Percentiles rank a stretch among this genome's conserved stretches.
Evolutionary conservation across 495 filamentous ascomycete species (phyloP).

Genomic region (Penicillium nucicola): DNA sequence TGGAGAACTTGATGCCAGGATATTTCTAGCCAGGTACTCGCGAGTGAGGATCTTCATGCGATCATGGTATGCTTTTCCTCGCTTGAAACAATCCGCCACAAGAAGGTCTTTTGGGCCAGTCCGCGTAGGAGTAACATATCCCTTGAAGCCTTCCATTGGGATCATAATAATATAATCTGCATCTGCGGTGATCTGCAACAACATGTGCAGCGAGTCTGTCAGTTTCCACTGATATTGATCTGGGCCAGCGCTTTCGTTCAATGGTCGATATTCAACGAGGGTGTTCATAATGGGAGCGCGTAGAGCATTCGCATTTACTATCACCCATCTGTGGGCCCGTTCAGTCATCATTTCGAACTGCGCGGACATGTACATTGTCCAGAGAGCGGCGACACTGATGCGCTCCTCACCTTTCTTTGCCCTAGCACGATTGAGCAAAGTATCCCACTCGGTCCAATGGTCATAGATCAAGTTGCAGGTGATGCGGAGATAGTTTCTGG

Average conservation of each 20-base stretch:
- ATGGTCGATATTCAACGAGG: background rate
- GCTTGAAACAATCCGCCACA: background rate
- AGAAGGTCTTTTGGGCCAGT: background rate
- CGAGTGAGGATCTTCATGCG: slow-evolving; percentile 10
- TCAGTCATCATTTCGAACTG: slow-evolving; percentile 25
- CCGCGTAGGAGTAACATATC: slow-evolving; percentile 4
- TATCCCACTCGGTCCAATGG: slow-evolving; percentile 20
- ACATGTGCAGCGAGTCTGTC: slow-evolving; percentile 21
- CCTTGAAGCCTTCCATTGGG: slow-evolving; percentile 23
- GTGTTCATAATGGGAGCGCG: slow-evolving; percentile 14
- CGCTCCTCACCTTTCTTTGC: background rate
- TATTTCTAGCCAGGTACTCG: background rate
- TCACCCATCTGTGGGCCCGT: slow-evolving; percentile 31
- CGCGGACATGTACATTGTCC: slow-evolving; percentile 23
- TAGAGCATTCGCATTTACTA: slow-evolving; percentile 17
- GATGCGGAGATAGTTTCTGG: slow-evolving; percentile 20
- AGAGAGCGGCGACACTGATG: slow-evolving; percentile 21
- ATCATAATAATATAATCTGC: slow-evolving; percentile 26
- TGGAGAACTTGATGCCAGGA: background rate
- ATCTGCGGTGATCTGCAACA: slow-evolving; percentile 14
- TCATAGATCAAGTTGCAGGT: slow-evolving; percentile 30
- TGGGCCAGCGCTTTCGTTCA: background rate
- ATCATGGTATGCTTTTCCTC: slow-evolving; percentile 8
- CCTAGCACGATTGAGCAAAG: slow-evolving; percentile 9
- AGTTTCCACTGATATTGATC: slow-evolving; percentile 16